phyloP scores from a whole-genome alignment of 495 filamentous ascomycete genomes.

The Tuber indicum region DNA sequence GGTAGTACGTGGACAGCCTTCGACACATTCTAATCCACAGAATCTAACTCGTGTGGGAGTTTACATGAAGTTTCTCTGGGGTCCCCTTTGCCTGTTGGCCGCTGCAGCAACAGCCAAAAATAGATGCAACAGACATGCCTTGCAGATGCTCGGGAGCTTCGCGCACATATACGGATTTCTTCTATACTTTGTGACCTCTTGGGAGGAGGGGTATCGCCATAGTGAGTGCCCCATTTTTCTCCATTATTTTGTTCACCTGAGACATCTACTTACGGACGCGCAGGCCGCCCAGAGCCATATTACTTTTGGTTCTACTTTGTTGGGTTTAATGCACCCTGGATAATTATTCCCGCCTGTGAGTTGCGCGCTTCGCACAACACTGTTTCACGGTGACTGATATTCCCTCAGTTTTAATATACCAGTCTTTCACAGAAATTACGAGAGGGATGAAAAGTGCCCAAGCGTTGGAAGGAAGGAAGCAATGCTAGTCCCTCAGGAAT shows the following conservation, averaged over 20 bases:
- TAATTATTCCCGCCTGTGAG: slow-evolving; percentile 58
- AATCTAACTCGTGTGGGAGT: slow-evolving; percentile 30
- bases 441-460: slow-evolving; percentile 8
- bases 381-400: not conserved
- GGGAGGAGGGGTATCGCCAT: slow-evolving; percentile 50
- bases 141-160: slow-evolving; percentile 62
- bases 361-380: not conserved
- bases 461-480: not conserved
- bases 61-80: slow-evolving; percentile 58
- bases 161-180: slow-evolving; percentile 81
- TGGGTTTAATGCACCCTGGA: slow-evolving; percentile 82
- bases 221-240: slow-evolving; percentile 44
- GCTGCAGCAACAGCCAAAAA: slow-evolving; percentile 55
- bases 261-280: slow-evolving; percentile 37
- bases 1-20: slow-evolving; percentile 50
- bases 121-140: slow-evolving; percentile 59
- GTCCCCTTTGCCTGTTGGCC: slow-evolving; percentile 67
- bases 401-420: slow-evolving; percentile 22
- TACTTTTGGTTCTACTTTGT: slow-evolving; percentile 91
- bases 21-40: not conserved
- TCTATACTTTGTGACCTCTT: slow-evolving; percentile 77
- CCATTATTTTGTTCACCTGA: not conserved
- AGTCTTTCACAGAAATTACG: slow-evolving; percentile 15
- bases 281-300: slow-evolving; percentile 67
- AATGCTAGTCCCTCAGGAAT: not conserved